Percentiles rank a stretch among this genome's conserved stretches.
These are phyloP conservation scores for Parafenestella ontariensis DNA, from an alignment of 2,329 filamentous ascomycete genomes.

Conservation along the genomic window DNA sequence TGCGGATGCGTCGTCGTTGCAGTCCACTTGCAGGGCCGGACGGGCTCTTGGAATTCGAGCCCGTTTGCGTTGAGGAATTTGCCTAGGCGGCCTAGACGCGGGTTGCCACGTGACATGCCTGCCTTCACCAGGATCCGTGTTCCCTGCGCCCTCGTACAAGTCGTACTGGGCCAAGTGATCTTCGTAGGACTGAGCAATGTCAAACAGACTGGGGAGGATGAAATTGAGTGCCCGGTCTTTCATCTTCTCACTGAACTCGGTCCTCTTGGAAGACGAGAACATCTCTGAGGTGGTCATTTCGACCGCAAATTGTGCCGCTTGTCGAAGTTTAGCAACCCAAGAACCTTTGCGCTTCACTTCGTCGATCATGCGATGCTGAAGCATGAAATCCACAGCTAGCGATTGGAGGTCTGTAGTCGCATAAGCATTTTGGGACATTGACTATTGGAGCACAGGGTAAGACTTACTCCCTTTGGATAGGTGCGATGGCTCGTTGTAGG, in stretches of 20 bases:
- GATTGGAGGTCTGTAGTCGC: slow-evolving; percentile 29
- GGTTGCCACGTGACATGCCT: slow-evolving; percentile 33
- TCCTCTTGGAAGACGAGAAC: slow-evolving; percentile 37
- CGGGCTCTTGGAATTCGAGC: slow-evolving; percentile 5
- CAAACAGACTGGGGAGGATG: slow-evolving; percentile 39
- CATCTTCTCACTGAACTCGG: slow-evolving; percentile 33
- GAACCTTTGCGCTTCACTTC: slow-evolving; percentile 28
- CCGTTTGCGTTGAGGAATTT: slow-evolving; percentile 16
- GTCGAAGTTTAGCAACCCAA: slow-evolving; percentile 35
- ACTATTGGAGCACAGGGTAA: not conserved
- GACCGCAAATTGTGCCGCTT: slow-evolving; percentile 27
- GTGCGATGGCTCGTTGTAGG: slow-evolving; percentile 44
- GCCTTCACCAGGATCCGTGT: slow-evolving; percentile 27
- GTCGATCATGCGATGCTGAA: slow-evolving; percentile 36
- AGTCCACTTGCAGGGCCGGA: not conserved
- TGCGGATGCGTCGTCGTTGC: slow-evolving; percentile 12
- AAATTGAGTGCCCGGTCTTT: slow-evolving; percentile 31
- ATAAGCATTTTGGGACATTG: slow-evolving; percentile 8
- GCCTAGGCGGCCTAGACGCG: slow-evolving; percentile 25
- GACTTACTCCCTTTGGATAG: slow-evolving; percentile 35
- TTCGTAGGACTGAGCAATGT: slow-evolving; percentile 36
- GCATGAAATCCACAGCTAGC: slow-evolving; percentile 38
- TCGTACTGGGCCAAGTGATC: slow-evolving; percentile 35
- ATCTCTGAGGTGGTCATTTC: slow-evolving; percentile 28
- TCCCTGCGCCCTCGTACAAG: slow-evolving; percentile 31